Evolutionary conservation across 2,329 filamentous ascomycete genomes (phyloP), one percentile per base, ranked within the genome.

Genomic region (Venturia aucupariae): DNA sequence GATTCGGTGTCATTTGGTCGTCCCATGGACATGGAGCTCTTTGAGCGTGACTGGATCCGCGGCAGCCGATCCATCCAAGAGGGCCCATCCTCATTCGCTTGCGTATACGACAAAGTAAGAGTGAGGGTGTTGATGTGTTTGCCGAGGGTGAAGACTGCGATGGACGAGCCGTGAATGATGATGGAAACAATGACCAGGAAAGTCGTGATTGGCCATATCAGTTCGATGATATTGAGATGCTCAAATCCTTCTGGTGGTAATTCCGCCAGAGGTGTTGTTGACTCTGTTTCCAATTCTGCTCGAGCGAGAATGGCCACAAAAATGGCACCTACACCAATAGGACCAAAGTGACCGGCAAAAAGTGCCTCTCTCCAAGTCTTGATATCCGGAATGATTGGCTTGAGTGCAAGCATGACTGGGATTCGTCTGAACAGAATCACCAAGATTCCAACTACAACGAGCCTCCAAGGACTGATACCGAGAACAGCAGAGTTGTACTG

Each of bases 111-210:
- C 84, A 99, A 90, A 64, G 94, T 97, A 66, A 99, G 82, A 0
- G 90, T 92, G 69, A 99, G 78, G 0, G 94, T 97, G 78, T 97
- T 97, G 83, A 99, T 99, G 67, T 90, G 92, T 76, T 97, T 99
- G 70, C 94, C 94, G 1, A 99, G 84, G 0, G 94, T 97, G 71
- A 99, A 99, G 10, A 99, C 94, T 5, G 94, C 94, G 70, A 99
- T 89, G 0, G 94, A 97, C n/a, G 94, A 97, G 27, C 94, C 94
- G 71, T 99, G 94, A 1, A 99, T 90, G 44, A 97, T 77, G 70
- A 99, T 99, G 15, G 94, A 99, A 3, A 90, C 84, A 63, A 99
- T 90, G 66, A 99, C 93, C 71, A 99, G 80, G 76, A 99, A 99
- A 0, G 90, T 91, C 0, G 90, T 90, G 65, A 99, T 92, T 0